Evolutionary conservation across 2,329 filamentous ascomycete genomes (phyloP), one percentile per base, ranked within the genome.

Genomic region (Exutisphaerella laricina): DNA sequence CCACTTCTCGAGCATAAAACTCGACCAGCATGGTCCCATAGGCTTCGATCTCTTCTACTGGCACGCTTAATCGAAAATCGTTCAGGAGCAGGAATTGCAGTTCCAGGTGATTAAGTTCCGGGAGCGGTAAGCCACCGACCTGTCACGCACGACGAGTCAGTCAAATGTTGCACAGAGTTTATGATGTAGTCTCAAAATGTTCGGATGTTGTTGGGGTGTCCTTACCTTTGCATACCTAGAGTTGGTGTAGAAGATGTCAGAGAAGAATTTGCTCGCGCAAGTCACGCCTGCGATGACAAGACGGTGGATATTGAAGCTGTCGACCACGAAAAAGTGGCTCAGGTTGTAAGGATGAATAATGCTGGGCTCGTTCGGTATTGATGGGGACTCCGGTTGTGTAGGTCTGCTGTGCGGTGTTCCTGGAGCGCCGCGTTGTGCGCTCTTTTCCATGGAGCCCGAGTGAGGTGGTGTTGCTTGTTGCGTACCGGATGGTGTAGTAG

Each of bases 211-310:
- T n/a, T n/a, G n/a, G n/a, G n/a, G n/a, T n/a, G n/a, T n/a, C n/a
- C 74, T 51, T 74, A 95, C 92, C 85, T 97, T 98, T 47, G 92
- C 92, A 65, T 98, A 98, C 80, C 92, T 80, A 42, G 92, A 97
- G 67, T 98, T 98, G 7, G 92, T 98, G 64, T 97, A 98, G 59
- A 98, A 98, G 29, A 97, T 90, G 68, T 98, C 80, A 4, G 90
- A 97, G 68, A 98, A 98, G 74, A 97, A 98, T 67, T 98, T 98
- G 78, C 90, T 97, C 4, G 92, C 89, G 66, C 92, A 97, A 3
- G 92, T 98, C 32, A 98, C 92, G 25, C 90, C 92, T 2, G 92
- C 88, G 62, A 98, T 98, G 41, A 97, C 89, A 42, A 98, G 73
- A 42, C 92, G 82, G 63, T 98, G 92, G 51, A 98, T 97, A 68